These are phyloP conservation scores for Cladophialophora exuberans DNA, from an alignment of 2,329 filamentous ascomycete genomes.

Conservation along the genomic window DNA sequence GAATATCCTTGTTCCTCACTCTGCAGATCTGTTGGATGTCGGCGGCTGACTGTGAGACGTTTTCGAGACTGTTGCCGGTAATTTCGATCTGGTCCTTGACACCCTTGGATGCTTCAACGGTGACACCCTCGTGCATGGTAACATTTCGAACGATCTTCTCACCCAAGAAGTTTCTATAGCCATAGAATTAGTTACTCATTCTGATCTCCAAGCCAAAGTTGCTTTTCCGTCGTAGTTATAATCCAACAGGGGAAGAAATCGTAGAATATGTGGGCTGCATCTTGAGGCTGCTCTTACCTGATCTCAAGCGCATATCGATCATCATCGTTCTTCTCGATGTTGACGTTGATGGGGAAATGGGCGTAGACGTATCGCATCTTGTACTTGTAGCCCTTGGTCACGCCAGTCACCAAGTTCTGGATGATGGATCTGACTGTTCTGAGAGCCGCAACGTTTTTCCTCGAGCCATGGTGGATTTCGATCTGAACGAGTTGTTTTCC, in stretches of 20 bases:
- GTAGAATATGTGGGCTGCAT: too few relatives aligned
- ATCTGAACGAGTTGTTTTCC: constrained; percentile 72
- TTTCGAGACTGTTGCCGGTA: constrained; percentile 91
- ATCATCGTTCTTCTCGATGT: constrained; percentile 94
- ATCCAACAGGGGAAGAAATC: too few relatives aligned
- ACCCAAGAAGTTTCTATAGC: constrained; percentile 88
- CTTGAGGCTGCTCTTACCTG: constrained; percentile 66
- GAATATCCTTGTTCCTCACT: constrained; percentile 99
- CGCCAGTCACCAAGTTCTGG: constrained; percentile 97
- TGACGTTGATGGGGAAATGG: constrained; percentile 99
- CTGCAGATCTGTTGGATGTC: constrained; percentile 99
- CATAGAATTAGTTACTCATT: constrained; percentile 13
- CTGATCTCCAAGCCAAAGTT: neutral
- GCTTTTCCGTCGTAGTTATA: neutral
- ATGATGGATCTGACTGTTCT: constrained; percentile 97
- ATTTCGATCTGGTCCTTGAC: constrained; percentile 98
- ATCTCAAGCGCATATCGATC: constrained; percentile 92
- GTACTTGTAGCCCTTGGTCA: constrained; percentile 99
- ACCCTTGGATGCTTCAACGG: constrained; percentile 84
- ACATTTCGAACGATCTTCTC: constrained; percentile 99
- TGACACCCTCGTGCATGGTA: constrained; percentile 84
- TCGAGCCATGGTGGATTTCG: constrained; percentile 96
- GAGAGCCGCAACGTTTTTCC: constrained; percentile 97
- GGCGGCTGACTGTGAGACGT: constrained; percentile 95
- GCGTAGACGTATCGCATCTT: constrained; percentile 99